phyloP scores from a whole-genome alignment of 148 eudicot species.

The Suaeda aralocaspica region DNA sequence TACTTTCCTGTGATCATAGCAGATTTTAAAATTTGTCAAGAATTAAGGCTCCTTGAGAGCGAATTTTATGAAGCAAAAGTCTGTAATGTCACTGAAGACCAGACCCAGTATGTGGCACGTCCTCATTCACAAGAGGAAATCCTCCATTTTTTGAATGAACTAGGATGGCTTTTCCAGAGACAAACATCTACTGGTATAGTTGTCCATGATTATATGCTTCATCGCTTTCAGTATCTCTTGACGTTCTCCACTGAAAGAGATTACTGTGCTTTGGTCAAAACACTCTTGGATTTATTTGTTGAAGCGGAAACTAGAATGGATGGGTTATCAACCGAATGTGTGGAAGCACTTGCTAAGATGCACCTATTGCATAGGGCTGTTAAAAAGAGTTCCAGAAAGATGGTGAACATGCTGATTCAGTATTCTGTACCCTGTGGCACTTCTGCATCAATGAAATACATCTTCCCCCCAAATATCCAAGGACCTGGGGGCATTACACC shows the following conservation, averaged over 20 bases:
- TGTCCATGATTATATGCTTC: slow-evolving; percentile 21
- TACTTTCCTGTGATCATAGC: slow-evolving; percentile 77
- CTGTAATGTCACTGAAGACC: slow-evolving; percentile 18
- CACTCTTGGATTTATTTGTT: slow-evolving; percentile 26
- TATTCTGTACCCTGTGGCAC: slow-evolving; percentile 34
- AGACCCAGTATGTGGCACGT: slow-evolving; percentile 13
- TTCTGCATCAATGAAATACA: slow-evolving; percentile 35
- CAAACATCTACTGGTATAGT: slow-evolving; percentile 20
- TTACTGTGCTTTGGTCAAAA: slow-evolving; percentile 30
- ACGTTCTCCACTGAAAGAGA: slow-evolving; percentile 35
- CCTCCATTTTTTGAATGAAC: slow-evolving; percentile 31
- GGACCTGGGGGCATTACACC: slow-evolving; percentile 90
- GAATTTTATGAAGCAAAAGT: slow-evolving; percentile 39
- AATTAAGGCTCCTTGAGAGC: slow-evolving; percentile 60
- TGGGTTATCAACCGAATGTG: slow-evolving; percentile 22
- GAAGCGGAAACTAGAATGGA: slow-evolving; percentile 20
- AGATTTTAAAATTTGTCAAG: slow-evolving; percentile 59
- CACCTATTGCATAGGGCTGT: slow-evolving; percentile 44
- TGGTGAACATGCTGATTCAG: slow-evolving; percentile 66
- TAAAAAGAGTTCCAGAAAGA: slow-evolving; percentile 50
- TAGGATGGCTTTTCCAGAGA: slow-evolving; percentile 39
- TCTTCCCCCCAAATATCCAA: slow-evolving; percentile 56
- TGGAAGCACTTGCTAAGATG: slow-evolving; percentile 24
- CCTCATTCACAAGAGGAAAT: slow-evolving; percentile 27
- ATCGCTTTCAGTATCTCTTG: slow-evolving; percentile 32